Evolutionary conservation across 495 filamentous ascomycete genomes (phyloP), one percentile per base, ranked within the genome.

Genomic region (Astrocystis sublimbata): DNA sequence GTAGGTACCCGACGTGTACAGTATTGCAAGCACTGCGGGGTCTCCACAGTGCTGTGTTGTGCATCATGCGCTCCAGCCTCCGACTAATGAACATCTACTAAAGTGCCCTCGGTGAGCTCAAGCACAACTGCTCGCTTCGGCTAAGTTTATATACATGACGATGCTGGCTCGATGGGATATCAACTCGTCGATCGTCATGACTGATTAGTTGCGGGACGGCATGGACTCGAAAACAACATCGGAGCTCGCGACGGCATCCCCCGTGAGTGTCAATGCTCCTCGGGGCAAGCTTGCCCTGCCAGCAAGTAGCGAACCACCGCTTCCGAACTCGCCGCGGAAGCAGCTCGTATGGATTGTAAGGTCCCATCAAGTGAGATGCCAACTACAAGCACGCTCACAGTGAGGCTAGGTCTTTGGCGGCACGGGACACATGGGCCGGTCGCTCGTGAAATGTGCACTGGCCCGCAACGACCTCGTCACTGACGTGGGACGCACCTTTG

Each of bases 361-460:
- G 79, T 6, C 41, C 47, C 50, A 41, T 33, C 21, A n/a, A n/a
- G 1, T 45, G 6, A 46, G 26, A 30, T 21, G 24, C 24, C 19
- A 17, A 26, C 28, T 31, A 49, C 38, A 36, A 28, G 35, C 17
- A 28, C 55, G 58, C 68, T 71, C 33, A 68, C 58, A 5, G 17
- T 47, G 21, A 35, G 35, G 33, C 15, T 51, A 92, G 88, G 82
- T 98, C 64, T 98, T 97, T 74, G 94, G 94, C 43, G 92, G 91
- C 42, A 97, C 92, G 4, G 94, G 94, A 54, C 94, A 98, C 68
- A 96, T 98, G 80, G 94, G 94, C 64, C 90, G 92, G 52, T 93
- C 89, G 10, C 85, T 98, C 23, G 90, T 91, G 46, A 92, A 92
- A 63, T 86, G 83, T 33, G 89, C 87, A 19, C 81, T 98, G n/a